Evolutionary conservation across 2,329 filamentous ascomycete species (phyloP), one percentile per base, ranked within the genome.

Genomic region (Pseudopithomyces chartarum): DNA sequence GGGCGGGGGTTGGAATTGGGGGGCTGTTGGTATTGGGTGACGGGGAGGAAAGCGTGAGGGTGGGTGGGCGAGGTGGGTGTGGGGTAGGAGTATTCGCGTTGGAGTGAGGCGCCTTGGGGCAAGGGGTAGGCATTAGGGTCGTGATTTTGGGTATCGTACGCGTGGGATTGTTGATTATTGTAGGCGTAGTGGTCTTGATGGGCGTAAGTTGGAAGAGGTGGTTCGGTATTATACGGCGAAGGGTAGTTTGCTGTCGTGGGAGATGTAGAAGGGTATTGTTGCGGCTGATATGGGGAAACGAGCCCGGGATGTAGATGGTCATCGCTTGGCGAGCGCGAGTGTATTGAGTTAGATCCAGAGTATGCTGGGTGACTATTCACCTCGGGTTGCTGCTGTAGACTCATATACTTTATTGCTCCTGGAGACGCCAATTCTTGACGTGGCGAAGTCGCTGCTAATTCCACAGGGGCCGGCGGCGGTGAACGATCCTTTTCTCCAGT

Each of bases 341-440:
- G 65, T 12, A 61, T 23, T 22, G 63, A 64, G 23, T 47, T 54
- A 38, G 47, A 23, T 13, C 54, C 62, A 26, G 60, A 54, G 48
- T 61, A 63, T 15, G 59, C 55, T 26, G 55, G 48, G 48, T 63
- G 56, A 13, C 52, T 44, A 47, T 52, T 53, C 22, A 58, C 48
- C 33, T 63, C 63, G 20, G 63, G 60, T 39, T 63, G 67, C 29
- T 66, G 62, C 39, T 66, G 66, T 51, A 70, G 59, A 52, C 60
- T 61, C 49, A 71, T 63, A 36, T 74, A 70, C 52, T 75, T 75
- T 36, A 52, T 56, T 7, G 62, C 52, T 12, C 54, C 59, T 33
- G 65, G 59, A 12, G 65, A 60, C 15, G 64, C 54, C 66, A 75
- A 64, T 44, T 74, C 72, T n/a, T 70, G 64, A 40, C 67, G 58